phyloP scores from a whole-genome alignment of 2,329 filamentous ascomycete species.

The Madurella fahalii region DNA sequence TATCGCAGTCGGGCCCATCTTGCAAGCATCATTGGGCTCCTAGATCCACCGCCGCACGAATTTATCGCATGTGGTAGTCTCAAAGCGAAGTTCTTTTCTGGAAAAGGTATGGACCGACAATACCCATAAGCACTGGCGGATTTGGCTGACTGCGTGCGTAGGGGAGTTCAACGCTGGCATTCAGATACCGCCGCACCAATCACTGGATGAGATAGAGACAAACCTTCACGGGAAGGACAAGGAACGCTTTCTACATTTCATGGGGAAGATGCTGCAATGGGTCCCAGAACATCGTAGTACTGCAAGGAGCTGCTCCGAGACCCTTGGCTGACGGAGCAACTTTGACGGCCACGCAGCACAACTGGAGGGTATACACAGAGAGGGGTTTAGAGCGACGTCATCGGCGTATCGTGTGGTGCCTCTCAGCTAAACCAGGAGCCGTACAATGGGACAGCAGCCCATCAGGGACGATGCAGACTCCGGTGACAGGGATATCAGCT shows the following conservation, averaged over 20 bases:
- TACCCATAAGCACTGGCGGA: neutral
- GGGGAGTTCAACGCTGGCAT: neutral
- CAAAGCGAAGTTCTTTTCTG: neutral
- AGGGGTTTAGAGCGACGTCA: no score
- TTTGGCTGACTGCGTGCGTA: neutral
- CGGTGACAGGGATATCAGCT: no score
- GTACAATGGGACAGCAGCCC: no score
- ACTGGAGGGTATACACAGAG: no score
- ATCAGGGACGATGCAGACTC: no score
- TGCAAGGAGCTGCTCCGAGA: constrained; percentile 3
- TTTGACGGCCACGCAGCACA: no score
- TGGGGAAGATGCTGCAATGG: constrained; percentile 5
- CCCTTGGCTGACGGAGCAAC: neutral
- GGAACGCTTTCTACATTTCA: neutral
- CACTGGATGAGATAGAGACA: constrained; percentile 2
- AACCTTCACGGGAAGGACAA: neutral
- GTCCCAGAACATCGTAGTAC: neutral
- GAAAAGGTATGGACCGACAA: neutral
- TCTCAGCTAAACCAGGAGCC: no score
- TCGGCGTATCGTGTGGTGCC: no score
- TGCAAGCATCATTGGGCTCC: constrained; percentile 1
- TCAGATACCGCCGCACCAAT: neutral
- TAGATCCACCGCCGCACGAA: neutral
- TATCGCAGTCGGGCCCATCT: constrained; percentile 7
- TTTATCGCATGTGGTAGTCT: neutral